Conservation (phyloP, 139 green algal genomes). For the Coccomyxa sp. region DNA sequence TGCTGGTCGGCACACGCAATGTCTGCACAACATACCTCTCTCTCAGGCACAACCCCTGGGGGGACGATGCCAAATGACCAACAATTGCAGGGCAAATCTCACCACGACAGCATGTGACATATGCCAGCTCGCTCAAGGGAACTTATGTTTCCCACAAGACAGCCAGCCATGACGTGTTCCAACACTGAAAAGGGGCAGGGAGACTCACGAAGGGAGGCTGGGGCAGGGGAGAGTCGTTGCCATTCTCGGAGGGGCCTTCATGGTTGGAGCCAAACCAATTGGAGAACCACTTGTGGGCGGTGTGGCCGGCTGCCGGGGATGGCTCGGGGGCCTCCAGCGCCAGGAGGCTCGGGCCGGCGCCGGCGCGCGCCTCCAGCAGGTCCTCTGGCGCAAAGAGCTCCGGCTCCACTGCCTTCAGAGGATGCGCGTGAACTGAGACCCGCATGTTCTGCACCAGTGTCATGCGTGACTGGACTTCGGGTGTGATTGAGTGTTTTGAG, state of each 20-base stretch:
- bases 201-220: conserved; percentile 17
- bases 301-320: neutral
- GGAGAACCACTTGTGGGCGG: conserved; percentile 25
- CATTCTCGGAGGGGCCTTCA: neutral
- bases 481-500: too few relatives aligned
- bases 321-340: neutral
- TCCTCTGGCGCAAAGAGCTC: conserved; percentile 49
- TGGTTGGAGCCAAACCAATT: conserved; percentile 18
- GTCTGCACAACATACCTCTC: conserved; percentile 14
- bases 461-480: neutral
- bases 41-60: neutral
- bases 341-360: neutral
- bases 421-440: conserved; percentile 15
- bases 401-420: conserved; percentile 34
- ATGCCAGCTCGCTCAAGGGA: too few relatives aligned
- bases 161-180: too few relatives aligned
- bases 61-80: neutral
- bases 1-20: conserved; percentile 35
- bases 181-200: too few relatives aligned
- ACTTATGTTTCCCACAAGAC: too few relatives aligned
- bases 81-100: neutral
- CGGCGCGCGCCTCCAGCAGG: conserved; percentile 16
- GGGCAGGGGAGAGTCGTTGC: conserved; percentile 3
- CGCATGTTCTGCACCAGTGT: conserved; percentile 5
- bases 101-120: too few relatives aligned